Evolutionary conservation across 2,329 filamentous ascomycete species (phyloP).

Genomic region (Colletotrichum simmondsii): DNA sequence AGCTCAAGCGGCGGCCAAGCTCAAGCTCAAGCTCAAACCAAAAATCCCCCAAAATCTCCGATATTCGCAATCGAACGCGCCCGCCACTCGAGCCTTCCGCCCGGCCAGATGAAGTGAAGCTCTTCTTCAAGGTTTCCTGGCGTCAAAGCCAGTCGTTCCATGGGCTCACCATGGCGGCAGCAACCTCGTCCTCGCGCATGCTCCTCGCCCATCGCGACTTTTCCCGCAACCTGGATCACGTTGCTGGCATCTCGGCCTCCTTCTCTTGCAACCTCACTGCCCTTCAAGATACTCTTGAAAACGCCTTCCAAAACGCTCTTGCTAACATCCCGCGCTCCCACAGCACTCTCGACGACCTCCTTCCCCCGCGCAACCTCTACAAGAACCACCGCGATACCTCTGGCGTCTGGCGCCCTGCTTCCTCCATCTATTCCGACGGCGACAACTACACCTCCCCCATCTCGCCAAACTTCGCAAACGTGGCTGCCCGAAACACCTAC

Average conservation of each 20-base stretch:
- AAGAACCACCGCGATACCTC: constrained; percentile 1
- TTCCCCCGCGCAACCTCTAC: constrained; percentile 15
- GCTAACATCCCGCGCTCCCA: constrained; percentile 12
- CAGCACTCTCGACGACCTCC: constrained; percentile 24
- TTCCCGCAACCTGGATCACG: background rate
- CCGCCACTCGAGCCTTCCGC: background rate
- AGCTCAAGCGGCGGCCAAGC: background rate
- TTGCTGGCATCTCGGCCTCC: background rate
- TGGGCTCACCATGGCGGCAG: background rate
- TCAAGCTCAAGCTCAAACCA: constrained; percentile 13
- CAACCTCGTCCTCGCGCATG: constrained; percentile 17
- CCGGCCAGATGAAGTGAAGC: background rate
- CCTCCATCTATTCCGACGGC: constrained; percentile 30
- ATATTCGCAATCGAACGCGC: background rate
- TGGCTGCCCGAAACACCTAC: constrained; percentile 34
- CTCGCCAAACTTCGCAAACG: constrained; percentile 32
- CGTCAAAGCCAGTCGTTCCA: background rate
- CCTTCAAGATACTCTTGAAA: background rate
- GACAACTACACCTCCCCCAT: constrained; percentile 27
- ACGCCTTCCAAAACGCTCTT: background rate
- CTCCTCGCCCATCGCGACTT: constrained; percentile 11
- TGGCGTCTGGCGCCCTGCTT: constrained; percentile 33
- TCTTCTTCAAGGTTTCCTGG: background rate
- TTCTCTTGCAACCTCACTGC: background rate
- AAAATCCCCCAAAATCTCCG: background rate